Base-by-base conservation (phyloP, 345 rosid species). In the Boechera retrofracta region DNA sequence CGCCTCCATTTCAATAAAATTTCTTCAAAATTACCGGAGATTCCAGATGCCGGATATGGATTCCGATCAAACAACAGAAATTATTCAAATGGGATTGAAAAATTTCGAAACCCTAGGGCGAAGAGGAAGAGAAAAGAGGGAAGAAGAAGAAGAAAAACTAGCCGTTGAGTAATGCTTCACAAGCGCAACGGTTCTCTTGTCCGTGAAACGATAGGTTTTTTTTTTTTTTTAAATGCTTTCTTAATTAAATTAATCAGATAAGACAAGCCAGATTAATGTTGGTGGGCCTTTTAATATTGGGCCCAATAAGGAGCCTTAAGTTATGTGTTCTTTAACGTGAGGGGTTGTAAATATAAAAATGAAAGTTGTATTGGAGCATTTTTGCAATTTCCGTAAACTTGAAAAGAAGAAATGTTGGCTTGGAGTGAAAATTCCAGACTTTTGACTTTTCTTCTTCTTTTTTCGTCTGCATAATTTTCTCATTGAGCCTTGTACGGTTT, bases 141-240 rank as follows among this genome's bases (percentile, higher is more conserved):
- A 18, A 28, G 38, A 63, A 70, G 41, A 54, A 64, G 71, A 64
- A 16, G 59, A 15, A 55, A 39, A 78, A 72, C 31, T 78, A 78
- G 81, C 81, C 81, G 81, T 78, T 65, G 44, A 21, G 68, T 11
- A 18, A 33, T 33, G 64, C 39, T 65, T 39, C 59, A 75, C 52
- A 11, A 48, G 59, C 13, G 61, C 62, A 76, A 77, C 80, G 76
- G 75, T 70, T 51, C 45, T 70, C 49, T 51, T 71, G 76, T 64
- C 76, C 26, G 42, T 75, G 67, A 75, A 64, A 61, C 13, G 9
- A 28, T 67, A 33, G 18, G 33, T n/a, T 54, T 21, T 38, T n/a
- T 24, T 62, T 39, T 39, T 10, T 9, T 39, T 2, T 31, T 0
- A 39, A 24, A 3, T 62, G 21, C n/a, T 3, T 64, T 31, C 36